These are phyloP conservation scores for Lasiosphaeris hirsuta DNA, from an alignment of 495 filamentous ascomycete genomes.

Conservation along the genomic window DNA sequence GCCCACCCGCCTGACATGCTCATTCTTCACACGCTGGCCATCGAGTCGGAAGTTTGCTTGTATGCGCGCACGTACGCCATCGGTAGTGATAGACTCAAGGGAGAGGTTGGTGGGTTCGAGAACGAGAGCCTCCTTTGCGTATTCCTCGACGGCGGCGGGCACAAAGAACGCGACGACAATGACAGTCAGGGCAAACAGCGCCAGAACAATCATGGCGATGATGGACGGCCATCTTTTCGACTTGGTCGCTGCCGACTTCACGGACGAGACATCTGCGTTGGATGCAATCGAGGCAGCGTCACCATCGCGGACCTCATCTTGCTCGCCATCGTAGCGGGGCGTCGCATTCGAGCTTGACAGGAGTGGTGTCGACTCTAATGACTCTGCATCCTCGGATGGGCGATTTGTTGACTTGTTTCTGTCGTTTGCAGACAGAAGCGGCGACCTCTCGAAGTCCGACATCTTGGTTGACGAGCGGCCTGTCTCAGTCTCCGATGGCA, in stretches of 20 bases:
- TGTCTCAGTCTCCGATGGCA: too few relatives aligned
- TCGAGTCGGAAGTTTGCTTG: slow-evolving; percentile 79
- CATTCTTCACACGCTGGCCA: slow-evolving; percentile 65
- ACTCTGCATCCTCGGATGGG: slow-evolving; percentile 19
- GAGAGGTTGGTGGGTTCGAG: slow-evolving; percentile 78
- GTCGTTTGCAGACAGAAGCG: slow-evolving; percentile 33
- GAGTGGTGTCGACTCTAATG: slow-evolving; percentile 54
- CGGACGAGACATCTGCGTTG: slow-evolving; percentile 14
- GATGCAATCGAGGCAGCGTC: slow-evolving; percentile 19
- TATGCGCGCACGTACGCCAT: slow-evolving; percentile 73
- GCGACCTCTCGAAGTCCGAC: slow-evolving; percentile 44
- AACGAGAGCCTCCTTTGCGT: slow-evolving; percentile 76
- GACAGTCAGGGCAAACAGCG: slow-evolving; percentile 39
- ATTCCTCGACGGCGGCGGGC: slow-evolving; percentile 75
- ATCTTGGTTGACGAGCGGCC: slow-evolving; percentile 27
- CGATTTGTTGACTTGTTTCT: slow-evolving; percentile 30
- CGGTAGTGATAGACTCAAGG: slow-evolving; percentile 73
- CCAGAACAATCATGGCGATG: slow-evolving; percentile 44
- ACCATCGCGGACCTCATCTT: slow-evolving; percentile 27
- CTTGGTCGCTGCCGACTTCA: slow-evolving; percentile 23
- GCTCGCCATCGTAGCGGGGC: slow-evolving; percentile 47
- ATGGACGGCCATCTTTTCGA: slow-evolving; percentile 44
- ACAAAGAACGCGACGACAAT: slow-evolving; percentile 69
- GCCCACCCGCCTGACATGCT: slow-evolving; percentile 68
- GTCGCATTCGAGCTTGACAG: slow-evolving; percentile 39